Evolutionary conservation across 2,329 filamentous ascomycete species (phyloP), one percentile per base, ranked within the genome.

Genomic region (Didymella arachidicola): DNA sequence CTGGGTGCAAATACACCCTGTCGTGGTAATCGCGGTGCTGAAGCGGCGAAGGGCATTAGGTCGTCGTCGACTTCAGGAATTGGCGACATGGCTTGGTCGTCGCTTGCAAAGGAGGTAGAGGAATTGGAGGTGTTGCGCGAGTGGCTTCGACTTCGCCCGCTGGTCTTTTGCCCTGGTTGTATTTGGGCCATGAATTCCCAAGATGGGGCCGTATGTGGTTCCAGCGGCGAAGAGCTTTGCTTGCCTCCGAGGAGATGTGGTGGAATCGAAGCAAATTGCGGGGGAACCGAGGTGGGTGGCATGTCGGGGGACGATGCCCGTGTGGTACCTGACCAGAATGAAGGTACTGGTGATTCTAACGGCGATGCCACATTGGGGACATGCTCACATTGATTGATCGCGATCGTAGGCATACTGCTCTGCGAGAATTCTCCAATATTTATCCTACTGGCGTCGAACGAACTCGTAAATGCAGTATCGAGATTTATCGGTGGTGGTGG

Each of bases 321-420:
- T 45, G 74, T 76, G 52, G 73, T 75, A 60, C 69, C 72, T 70
- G 73, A 74, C 66, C 70, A 75, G 54, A 72, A 70, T 62, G 73
- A 76, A 69, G 73, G 71, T 65, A 73, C 73, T 64, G 73, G 72
- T 65, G 73, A 75, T 68, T 43, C 41, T 43, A 62, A 66, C 44
- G 72, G 68, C 42, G 70, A 67, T 53, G 68, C 63, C 46, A 67
- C 60, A 41, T 61, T 70, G 60, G 69, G 71, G 60, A 65, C 62
- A 62, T 66, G 70, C 69, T 75, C 71, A 71, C 72, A 74, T 72
- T 76, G 63, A 53, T 74, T 71, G 59, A 76, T 75, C 45, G 72
- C 72, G 49, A 76, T 76, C 14, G 72, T 70, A 18, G 74, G 74
- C 49, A 76, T 64, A 52, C 65, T 71, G 26, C 65, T 61, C 29